Evolutionary conservation across 1,284 basidiomycete species (phyloP).

Genomic region (Sanguinoderma infundibulare): DNA sequence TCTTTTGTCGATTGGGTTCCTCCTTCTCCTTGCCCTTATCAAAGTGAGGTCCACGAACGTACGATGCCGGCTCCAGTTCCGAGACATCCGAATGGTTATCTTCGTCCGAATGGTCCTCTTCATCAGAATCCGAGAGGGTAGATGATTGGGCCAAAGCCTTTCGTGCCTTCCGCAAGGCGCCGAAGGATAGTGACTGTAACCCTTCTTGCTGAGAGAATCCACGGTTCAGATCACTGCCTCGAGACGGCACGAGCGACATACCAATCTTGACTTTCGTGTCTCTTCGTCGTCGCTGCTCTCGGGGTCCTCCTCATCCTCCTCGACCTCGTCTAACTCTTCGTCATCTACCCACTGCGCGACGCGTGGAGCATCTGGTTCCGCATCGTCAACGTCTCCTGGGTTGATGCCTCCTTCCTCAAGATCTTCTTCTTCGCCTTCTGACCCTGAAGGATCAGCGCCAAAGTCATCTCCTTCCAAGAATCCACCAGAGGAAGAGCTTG

Average conservation of each 20-base stretch:
- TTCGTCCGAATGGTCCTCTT: conserved; percentile 36
- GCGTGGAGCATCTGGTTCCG: conserved; percentile 33
- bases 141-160: conserved; percentile 49
- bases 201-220: conserved; percentile 40
- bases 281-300: conserved; percentile 26
- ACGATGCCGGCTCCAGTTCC: conserved; percentile 22
- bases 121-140: conserved; percentile 34
- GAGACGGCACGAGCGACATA: conserved; percentile 9
- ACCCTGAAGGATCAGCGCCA: conserved; percentile 3
- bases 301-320: conserved; percentile 26
- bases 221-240: not conserved
- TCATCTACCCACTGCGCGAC: conserved; percentile 41
- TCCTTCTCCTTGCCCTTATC: conserved; percentile 39
- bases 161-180: conserved; percentile 70
- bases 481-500: conserved; percentile 12
- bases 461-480: conserved; percentile 9
- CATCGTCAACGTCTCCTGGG: conserved; percentile 24
- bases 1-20: conserved; percentile 39
- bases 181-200: conserved; percentile 63
- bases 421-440: conserved; percentile 22
- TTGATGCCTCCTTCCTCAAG: conserved; percentile 7
- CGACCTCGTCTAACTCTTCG: conserved; percentile 36
- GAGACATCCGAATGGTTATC: conserved; percentile 34
- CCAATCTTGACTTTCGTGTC: conserved; percentile 21
- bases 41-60: conserved; percentile 4